Base-by-base conservation (phyloP, 495 filamentous ascomycete genomes). In the Chaetomium fimeti region DNA sequence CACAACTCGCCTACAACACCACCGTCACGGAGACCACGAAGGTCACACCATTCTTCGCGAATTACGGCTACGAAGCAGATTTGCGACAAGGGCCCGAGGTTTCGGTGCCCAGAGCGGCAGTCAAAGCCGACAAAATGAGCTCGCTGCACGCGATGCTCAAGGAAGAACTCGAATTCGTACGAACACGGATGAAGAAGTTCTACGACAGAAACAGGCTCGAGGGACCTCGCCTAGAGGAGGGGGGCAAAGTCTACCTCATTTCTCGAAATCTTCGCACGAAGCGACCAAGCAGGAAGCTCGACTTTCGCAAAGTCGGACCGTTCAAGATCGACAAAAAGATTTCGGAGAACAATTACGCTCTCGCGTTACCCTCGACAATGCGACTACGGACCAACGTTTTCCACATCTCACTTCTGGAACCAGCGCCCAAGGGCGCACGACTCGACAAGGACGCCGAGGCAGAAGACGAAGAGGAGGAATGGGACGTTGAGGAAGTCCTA, bases 121-220 rank as follows among this genome's bases (percentile, higher is more conserved):
- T 54, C 51, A 54, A 32, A 5, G 51, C 51, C 4, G 51, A 54
- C 25, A 13, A 32, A 12, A 54, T 54, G 18, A 7, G 18, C 27
- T 6, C 25, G 25, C 25, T 54, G 13, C 5, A 54, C 12, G 13
- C 51, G 13, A 54, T 29, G 25, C 51, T 32, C 25, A 54, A 24
- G 16, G 20, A 57, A 24, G 55, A 57, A 45, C 55, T 57, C 36
- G 55, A 57, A 11, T 57, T 57, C 16, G 24, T 57, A 9, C 16
- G 55, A 18, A 16, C n/a, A 0, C 15, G 55, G 13, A 57, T 57
- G 11, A 57, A 57, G 55, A 42, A 57, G 24, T 43, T 42, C 22
- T 57, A 57, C n/a, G 15, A 43, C 36, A 57, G 27, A 38, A 13
- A 57, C n/a, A 42, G 55, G 55, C 55, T 57, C 55, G 55, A 57